phyloP scores from a whole-genome alignment of 148 eudicot genomes.

The Nepenthes mirabilis region DNA sequence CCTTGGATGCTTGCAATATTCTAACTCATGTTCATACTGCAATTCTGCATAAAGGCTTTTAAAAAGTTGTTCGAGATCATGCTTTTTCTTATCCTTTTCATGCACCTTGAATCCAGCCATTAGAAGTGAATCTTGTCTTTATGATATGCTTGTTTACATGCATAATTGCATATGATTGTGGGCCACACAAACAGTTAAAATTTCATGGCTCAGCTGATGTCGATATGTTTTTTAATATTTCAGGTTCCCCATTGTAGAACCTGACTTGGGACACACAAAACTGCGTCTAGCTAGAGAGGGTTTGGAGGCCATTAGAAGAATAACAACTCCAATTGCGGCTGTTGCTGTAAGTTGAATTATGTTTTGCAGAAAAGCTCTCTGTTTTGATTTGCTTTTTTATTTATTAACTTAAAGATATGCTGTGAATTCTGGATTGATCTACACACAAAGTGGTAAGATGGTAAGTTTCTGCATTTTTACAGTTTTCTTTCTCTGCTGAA shows the following conservation, averaged over 20 bases:
- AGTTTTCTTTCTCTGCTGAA: no score
- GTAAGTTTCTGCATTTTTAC: no score
- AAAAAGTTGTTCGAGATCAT: no score
- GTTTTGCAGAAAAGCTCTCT: neutral
- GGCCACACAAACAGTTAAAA: neutral
- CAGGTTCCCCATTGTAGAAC: slow-evolving; percentile 96
- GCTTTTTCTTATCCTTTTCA: no score
- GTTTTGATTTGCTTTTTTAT: neutral
- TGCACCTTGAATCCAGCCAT: no score
- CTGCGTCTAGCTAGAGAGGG: slow-evolving; percentile 84
- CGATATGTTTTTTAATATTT: slow-evolving; percentile 5
- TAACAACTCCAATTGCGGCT: slow-evolving; percentile 73
- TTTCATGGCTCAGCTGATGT: slow-evolving; percentile 1
- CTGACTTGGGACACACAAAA: slow-evolving; percentile 95
- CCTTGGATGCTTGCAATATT: no score
- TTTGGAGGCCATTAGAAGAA: slow-evolving; percentile 77
- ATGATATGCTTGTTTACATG: neutral
- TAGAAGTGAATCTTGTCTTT: no score
- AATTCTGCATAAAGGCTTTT: no score
- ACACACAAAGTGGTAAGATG: no score
- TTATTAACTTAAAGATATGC: neutral
- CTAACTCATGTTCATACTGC: no score
- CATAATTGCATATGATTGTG: neutral
- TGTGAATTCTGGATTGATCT: neutral
- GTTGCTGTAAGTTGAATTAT: slow-evolving; percentile 66